These are phyloP conservation scores for Stephania cephalantha DNA, from an alignment of 164 flowering plant species.

Conservation along the genomic window DNA sequence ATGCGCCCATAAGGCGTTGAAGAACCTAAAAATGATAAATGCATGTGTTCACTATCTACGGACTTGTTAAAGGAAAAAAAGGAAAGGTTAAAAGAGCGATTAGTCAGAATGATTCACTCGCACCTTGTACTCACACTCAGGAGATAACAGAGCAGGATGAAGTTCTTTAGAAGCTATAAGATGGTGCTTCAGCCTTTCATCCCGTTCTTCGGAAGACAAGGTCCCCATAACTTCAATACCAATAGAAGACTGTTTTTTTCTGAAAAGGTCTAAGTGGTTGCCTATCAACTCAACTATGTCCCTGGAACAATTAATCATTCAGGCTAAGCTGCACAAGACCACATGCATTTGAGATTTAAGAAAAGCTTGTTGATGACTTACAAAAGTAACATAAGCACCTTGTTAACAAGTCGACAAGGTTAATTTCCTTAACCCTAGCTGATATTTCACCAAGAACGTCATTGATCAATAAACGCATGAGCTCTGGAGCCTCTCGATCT, in stretches of 20 bases:
- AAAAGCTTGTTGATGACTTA: constrained; percentile 22
- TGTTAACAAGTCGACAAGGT: constrained; percentile 89
- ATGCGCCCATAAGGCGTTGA: constrained; percentile 71
- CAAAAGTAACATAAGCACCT: constrained; percentile 49
- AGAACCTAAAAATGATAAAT: constrained; percentile 50
- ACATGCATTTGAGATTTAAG: constrained; percentile 7
- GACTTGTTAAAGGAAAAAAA: background rate
- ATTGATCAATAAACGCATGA: constrained; percentile 49
- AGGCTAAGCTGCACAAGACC: constrained; percentile 9
- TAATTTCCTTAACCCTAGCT: constrained; percentile 71
- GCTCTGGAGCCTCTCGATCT: constrained; percentile 82
- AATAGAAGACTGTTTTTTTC: constrained; percentile 81
- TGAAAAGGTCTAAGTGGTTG: constrained; percentile 77
- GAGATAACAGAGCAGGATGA: constrained; percentile 89
- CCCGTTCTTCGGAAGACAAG: constrained; percentile 86
- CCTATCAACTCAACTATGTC: constrained; percentile 80
- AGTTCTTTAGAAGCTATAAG: constrained; percentile 87
- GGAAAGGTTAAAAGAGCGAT: constrained; percentile 1
- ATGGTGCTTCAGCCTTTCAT: constrained; percentile 85
- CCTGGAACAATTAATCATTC: constrained; percentile 43
- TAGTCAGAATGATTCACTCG: constrained; percentile 41
- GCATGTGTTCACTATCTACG: background rate
- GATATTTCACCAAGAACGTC: constrained; percentile 85
- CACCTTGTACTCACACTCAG: constrained; percentile 99
- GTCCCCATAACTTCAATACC: constrained; percentile 90